Conservation (phyloP, 805 yeast species). For the Yamadazyma philogaea region DNA sequence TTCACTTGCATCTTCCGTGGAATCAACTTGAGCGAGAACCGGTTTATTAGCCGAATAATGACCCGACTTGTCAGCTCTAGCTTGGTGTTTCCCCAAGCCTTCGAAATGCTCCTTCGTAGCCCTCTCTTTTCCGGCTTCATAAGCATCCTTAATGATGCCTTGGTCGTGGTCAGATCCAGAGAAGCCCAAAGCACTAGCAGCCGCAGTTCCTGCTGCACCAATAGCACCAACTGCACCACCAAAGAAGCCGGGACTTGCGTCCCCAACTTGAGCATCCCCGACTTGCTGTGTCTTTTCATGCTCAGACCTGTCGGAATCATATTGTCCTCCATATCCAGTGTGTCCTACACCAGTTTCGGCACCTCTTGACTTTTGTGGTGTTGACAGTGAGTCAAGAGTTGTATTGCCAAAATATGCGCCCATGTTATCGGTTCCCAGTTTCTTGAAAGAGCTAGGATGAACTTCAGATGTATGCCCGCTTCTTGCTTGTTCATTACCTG, state of each 20-base stretch:
- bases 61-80: not conserved
- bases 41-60: not conserved
- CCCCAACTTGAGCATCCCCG: slow-evolving; percentile 2
- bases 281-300: not conserved
- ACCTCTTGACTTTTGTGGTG: not conserved
- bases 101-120: slow-evolving; percentile 12
- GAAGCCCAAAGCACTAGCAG: slow-evolving; percentile 15
- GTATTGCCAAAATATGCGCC: slow-evolving; percentile 5
- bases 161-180: slow-evolving; percentile 4
- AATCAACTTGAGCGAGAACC: not conserved
- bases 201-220: slow-evolving; percentile 18
- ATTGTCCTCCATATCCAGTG: not conserved
- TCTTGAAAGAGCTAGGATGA: slow-evolving; percentile 1
- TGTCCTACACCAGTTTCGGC: slow-evolving; percentile 3
- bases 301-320: not conserved
- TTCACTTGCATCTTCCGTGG: not conserved
- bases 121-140: slow-evolving; percentile 15
- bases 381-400: slow-evolving; percentile 14
- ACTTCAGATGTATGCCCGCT: slow-evolving; percentile 2
- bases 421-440: not conserved
- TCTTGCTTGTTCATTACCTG: slow-evolving; percentile 13
- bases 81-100: not conserved
- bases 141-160: slow-evolving; percentile 10
- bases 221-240: slow-evolving; percentile 25
- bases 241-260: slow-evolving; percentile 13